A percentile compares a stretch with the other conserved stretches of the same genome.
Conservation (phyloP, 345 rosid genomes). For the Linum trigynum region DNA sequence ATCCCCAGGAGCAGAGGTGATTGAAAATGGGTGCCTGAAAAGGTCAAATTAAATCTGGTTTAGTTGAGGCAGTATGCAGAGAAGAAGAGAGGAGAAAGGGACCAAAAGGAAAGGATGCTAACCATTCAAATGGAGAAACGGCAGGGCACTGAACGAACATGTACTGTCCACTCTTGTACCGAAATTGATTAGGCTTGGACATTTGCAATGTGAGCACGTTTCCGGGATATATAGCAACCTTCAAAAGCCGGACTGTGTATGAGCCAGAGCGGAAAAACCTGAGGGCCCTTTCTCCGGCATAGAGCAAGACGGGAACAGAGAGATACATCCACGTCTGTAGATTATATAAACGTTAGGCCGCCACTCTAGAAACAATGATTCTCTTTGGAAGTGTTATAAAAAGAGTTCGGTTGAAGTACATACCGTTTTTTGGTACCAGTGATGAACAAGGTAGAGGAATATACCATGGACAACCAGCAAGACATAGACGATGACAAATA, state of each 20-base stretch:
- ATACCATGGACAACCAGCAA: conserved; percentile 66
- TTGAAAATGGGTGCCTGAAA: conserved; percentile 98
- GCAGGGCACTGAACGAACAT: conserved; percentile 98
- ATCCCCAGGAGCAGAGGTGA: conserved; percentile 95
- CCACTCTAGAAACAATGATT: background rate
- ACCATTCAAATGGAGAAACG: conserved; percentile 98
- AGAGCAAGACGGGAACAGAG: conserved; percentile 65
- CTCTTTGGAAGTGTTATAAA: background rate
- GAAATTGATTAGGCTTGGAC: conserved; percentile 90
- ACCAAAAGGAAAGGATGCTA: conserved; percentile 1
- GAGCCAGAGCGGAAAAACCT: conserved; percentile 85
- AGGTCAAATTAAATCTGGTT: background rate
- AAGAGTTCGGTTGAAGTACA: conserved; percentile 3
- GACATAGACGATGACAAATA: conserved; percentile 59
- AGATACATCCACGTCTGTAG: conserved; percentile 95
- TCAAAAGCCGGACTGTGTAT: conserved; percentile 59
- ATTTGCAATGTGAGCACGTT: conserved; percentile 85
- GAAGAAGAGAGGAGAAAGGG: background rate
- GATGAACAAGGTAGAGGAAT: conserved; percentile 58
- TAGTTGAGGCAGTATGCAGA: background rate
- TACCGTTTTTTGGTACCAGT: conserved; percentile 86
- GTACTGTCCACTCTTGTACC: conserved; percentile 94
- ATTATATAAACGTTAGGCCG: conserved; percentile 1
- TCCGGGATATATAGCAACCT: conserved; percentile 98
- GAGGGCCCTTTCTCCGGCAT: conserved; percentile 77